Evolutionary conservation across 345 rosid genomes (phyloP).

Genomic region (Eucalyptus cloeziana): DNA sequence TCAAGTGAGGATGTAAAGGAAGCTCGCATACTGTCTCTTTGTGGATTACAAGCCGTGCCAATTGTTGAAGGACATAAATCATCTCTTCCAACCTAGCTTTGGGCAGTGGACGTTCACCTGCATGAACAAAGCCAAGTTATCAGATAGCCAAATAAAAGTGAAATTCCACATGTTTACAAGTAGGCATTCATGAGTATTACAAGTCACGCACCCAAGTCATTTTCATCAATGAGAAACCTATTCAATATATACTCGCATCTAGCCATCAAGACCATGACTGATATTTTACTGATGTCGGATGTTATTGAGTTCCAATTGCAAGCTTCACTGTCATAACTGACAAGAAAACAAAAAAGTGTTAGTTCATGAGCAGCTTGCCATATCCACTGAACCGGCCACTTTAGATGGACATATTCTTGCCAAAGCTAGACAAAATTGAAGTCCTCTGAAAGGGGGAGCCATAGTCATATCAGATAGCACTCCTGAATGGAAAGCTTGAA

Average conservation of each 20-base stretch:
- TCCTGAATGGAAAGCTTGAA: neutral
- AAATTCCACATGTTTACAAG: neutral
- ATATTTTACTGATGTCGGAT: conserved; percentile 65
- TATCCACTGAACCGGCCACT: neutral
- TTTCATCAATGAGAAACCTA: conserved; percentile 65
- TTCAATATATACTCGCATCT: conserved; percentile 73
- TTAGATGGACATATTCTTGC: neutral
- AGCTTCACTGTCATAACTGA: conserved; percentile 38
- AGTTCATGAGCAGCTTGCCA: neutral
- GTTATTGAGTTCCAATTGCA: conserved; percentile 48
- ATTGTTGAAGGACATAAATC: conserved; percentile 47
- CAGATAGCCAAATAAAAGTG: neutral
- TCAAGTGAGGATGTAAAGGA: conserved; percentile 45
- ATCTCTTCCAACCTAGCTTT: conserved; percentile 77
- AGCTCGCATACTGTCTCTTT: conserved; percentile 57
- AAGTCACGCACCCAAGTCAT: conserved; percentile 42
- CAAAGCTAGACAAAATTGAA: neutral
- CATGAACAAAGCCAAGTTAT: neutral
- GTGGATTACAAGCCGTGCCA: conserved; percentile 48
- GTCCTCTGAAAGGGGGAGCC: neutral
- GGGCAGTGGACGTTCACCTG: conserved; percentile 72
- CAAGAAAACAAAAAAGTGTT: neutral
- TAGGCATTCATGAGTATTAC: neutral
- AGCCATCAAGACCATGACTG: conserved; percentile 41
- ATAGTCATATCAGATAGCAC: neutral